Base-by-base conservation (phyloP, 2,329 filamentous ascomycete genomes). In the Aspergillus alliaceus region DNA sequence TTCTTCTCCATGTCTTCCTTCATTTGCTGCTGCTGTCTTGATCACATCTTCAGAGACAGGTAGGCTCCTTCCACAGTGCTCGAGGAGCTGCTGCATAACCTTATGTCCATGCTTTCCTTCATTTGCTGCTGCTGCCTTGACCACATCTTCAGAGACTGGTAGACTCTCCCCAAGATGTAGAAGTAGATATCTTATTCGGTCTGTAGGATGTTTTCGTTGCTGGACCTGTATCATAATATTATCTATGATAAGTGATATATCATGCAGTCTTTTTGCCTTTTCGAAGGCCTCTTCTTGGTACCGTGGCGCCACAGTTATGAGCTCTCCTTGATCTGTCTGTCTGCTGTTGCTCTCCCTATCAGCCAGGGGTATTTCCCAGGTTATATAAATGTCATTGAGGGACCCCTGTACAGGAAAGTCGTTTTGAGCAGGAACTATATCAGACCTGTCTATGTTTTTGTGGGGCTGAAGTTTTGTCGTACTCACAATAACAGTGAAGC, bases 301-400 rank as follows among this genome's bases (percentile, higher is more conserved):
- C 7, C 2, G 1, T 1, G n/a, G n/a, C n/a, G n/a, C n/a, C n/a
- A n/a, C n/a, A n/a, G n/a, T n/a, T n/a, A 46, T 18, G n/a, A 18
- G 15, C 8, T 46, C 14, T 6, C 7, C 2, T 29, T 22, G n/a
- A 11, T n/a, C 1, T 7, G 3, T 29, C 20, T 8, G 12, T 44
- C 1, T 14, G 18, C 2, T 1, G 3, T 11, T 31, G 6, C 29
- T 31, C 6, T 31, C 29, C 11, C 11, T 31, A 31, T 31, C 6
- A 11, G 6, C 6, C 6, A 37, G 7, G 15, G 6, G 4, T 42
- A 0, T 1, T 18, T 44, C 4, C 2, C 4, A 1, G 14, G 14
- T 1, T 27, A 8, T 3, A 6, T 2, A 11, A 29, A 0, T 11
- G 25, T n/a, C n/a, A n/a, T n/a, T n/a, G n/a, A n/a, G n/a, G n/a